phyloP scores from a whole-genome alignment of 2,329 filamentous ascomycete genomes.

The Trichoderma sp. region DNA sequence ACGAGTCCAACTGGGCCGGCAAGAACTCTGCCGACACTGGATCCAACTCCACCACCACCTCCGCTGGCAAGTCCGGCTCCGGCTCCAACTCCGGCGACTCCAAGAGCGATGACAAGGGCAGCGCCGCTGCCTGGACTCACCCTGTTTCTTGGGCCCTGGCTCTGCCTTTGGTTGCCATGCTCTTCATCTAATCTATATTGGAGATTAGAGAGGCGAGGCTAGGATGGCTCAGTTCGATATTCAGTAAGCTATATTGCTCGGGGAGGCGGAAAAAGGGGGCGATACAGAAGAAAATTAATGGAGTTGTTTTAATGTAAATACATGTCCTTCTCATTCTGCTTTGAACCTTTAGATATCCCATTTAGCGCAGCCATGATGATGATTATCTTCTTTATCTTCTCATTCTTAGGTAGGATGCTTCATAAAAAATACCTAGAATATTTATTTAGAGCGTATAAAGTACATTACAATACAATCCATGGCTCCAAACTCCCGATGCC shows the following conservation, averaged over 20 bases:
- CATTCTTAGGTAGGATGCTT: background rate
- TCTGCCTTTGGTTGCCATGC: conserved; percentile 42
- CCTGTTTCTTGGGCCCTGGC: conserved; percentile 42
- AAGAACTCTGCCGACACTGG: conserved; percentile 47
- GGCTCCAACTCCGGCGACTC: background rate
- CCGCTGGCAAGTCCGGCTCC: background rate
- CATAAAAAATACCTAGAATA: background rate
- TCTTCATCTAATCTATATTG: conserved; percentile 40
- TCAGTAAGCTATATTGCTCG: conserved; percentile 11
- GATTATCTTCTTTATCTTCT: conserved; percentile 5
- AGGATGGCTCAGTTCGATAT: background rate
- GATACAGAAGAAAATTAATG: conserved; percentile 17
- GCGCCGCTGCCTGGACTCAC: conserved; percentile 37
- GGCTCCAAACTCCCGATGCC: conserved; percentile 1
- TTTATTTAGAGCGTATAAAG: background rate
- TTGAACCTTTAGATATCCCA: conserved; percentile 28
- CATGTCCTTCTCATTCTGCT: conserved; percentile 27
- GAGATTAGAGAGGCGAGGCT: conserved; percentile 27
- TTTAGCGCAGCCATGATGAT: conserved; percentile 24
- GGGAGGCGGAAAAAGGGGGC: background rate
- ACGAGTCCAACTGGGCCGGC: conserved; percentile 52
- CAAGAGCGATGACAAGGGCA: conserved; percentile 31
- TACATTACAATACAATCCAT: conserved; percentile 2
- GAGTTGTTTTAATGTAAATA: conserved; percentile 30
- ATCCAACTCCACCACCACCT: conserved; percentile 30